Evolutionary conservation across 2,329 filamentous ascomycete genomes (phyloP), one percentile per base, ranked within the genome.

Genomic region (Diaporthe sp.): DNA sequence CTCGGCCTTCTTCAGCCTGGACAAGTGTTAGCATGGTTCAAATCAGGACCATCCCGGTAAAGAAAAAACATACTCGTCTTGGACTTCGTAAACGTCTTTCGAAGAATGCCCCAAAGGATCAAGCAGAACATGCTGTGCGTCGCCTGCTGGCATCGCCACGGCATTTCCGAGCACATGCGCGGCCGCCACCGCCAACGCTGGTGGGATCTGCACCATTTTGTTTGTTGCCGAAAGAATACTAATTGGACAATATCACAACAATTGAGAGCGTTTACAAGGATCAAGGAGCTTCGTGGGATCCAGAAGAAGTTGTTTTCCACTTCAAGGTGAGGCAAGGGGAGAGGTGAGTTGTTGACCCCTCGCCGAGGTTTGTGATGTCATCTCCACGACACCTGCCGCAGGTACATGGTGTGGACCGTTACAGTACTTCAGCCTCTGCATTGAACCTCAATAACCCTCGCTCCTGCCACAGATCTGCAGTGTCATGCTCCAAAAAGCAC

Each of bases 1-100:
- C 46, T 80, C 77, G 3, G 80, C 79, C 31, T 78, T 58, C 67
- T 78, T 77, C 42, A 80, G 60, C 39, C 79, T 79, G 31, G 13
- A 31, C 25, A 46, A 19, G 17, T 6, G 37, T 68, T 13, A 76
- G 61, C 15, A 7, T 25, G 25, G 3, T 4, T 17, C 22, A 13
- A 53, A 39, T 8, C 15, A 17, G 42, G 12, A 19, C 12, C 1
- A 10, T 2, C 7, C 9, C 2, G 0, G n/a, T n/a, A n/a, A n/a
- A n/a, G n/a, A n/a, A n/a, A n/a, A n/a, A n/a, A n/a, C n/a, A n/a
- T n/a, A 68, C 75, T 71, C 62, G 2, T 76, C 58, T 31, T 44
- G 25, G 9, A 75, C 74, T 28, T 22, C 9, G 17, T 44, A 28
- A 2, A 55, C 15, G 25, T 68, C 51, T 22, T 68, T 37, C 6